Conservation (phyloP, 805 yeast genomes). For the Saccharomycopsis sp. region DNA sequence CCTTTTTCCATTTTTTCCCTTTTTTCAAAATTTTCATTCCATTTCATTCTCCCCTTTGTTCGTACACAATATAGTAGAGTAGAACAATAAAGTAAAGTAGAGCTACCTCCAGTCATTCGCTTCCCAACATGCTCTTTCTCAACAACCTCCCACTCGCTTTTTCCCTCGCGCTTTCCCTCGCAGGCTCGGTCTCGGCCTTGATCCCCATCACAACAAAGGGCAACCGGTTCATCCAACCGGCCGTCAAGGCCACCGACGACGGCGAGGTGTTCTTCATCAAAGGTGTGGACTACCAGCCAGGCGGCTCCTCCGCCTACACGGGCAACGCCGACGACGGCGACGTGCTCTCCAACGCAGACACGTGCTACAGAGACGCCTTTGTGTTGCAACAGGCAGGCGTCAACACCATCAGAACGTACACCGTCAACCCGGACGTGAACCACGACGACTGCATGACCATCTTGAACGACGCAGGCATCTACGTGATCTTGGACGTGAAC, state of each 20-base stretch:
- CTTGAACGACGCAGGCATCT: constrained; percentile 85
- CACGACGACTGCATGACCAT: constrained; percentile 91
- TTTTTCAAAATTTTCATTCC: too few relatives aligned
- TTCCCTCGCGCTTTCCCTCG: too few relatives aligned
- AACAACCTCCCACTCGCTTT: too few relatives aligned
- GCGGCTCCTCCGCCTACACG: constrained; percentile 63
- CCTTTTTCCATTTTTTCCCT: too few relatives aligned
- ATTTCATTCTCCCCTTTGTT: too few relatives aligned
- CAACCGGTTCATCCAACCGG: constrained; percentile 51
- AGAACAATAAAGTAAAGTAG: too few relatives aligned
- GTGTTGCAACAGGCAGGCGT: constrained; percentile 72
- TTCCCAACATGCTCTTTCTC: too few relatives aligned
- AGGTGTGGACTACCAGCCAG: constrained; percentile 91
- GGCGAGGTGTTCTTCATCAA: constrained; percentile 67
- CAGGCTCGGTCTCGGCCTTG: too few relatives aligned
- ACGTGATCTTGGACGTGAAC: constrained; percentile 78
- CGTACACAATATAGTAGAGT: too few relatives aligned
- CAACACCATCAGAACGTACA: constrained; percentile 79
- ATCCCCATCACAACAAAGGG: constrained; percentile 50
- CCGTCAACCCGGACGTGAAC: constrained; percentile 71
- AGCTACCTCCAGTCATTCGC: too few relatives aligned
- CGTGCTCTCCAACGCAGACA: constrained; percentile 59
- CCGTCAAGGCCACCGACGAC: constrained; percentile 32
- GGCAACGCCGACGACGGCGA: constrained; percentile 36
- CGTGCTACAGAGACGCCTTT: constrained; percentile 73